Percentiles rank a stretch among this genome's conserved stretches.
Evolutionary conservation across 306 rosid species (phyloP).

Genomic region (Quercus dentata): DNA sequence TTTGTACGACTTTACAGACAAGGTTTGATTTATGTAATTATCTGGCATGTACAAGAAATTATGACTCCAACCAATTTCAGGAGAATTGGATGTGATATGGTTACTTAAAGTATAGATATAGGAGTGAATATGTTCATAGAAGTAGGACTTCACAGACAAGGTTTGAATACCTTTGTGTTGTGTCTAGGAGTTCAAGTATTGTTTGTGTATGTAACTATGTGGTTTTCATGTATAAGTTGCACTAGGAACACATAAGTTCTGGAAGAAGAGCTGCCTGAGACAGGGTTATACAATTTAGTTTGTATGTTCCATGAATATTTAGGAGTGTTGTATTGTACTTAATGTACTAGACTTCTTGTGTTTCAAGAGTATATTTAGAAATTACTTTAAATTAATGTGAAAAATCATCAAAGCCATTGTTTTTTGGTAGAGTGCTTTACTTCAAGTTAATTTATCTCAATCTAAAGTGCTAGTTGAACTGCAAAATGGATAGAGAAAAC

Average conservation of each 20-base stretch:
- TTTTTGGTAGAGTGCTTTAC: too few species aligned
- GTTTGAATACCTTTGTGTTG: background rate
- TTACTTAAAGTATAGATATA: background rate
- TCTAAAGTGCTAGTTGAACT: too few species aligned
- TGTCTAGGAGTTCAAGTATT: background rate
- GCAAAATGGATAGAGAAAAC: too few species aligned
- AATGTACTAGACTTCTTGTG: background rate
- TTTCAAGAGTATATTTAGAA: too few species aligned
- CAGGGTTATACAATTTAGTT: background rate
- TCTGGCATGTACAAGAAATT: background rate
- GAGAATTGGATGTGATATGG: background rate
- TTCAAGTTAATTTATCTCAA: too few species aligned
- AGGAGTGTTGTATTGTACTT: background rate
- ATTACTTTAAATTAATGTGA: too few species aligned
- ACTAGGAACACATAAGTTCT: too few species aligned
- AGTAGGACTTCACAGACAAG: background rate
- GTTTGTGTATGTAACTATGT: background rate
- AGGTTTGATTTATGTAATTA: slow-evolving; percentile 20
- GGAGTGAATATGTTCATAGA: background rate
- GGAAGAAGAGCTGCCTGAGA: too few species aligned
- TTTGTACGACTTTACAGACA: background rate
- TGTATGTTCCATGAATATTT: background rate
- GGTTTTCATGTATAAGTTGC: background rate
- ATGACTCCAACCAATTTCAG: background rate
- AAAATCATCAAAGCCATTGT: too few species aligned